Base-by-base conservation (phyloP, 352 stramenopile species). In the Peronospora farinosa region DNA sequence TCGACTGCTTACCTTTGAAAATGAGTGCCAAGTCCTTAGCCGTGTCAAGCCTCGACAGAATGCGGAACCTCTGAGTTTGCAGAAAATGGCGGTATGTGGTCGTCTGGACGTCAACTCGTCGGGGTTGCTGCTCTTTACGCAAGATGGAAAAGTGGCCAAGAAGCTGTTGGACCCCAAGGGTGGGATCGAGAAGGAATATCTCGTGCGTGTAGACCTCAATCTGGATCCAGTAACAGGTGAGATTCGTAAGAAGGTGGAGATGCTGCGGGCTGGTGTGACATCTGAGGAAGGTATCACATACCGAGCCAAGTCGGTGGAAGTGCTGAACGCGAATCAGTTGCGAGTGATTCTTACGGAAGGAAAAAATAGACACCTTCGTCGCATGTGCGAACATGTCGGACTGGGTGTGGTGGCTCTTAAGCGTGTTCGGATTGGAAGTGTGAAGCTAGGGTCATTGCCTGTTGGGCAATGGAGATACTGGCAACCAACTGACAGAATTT, bases 301-400 rank as follows among this genome's bases (percentile, higher is more conserved):
- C 54, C 66, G 65, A 21, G 81, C 81, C 46, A 90, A 90, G 63
- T 83, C 66, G 31, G 78, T 89, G 40, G 74, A 90, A 40, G 55
- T 89, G 23, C 54, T 92, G 15, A 92, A 92, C 50, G 78, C 72
- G 25, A 84, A 93, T 51, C 77, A 92, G 39, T 60, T 95, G 48
- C 64, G 78, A 8, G 82, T 98, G 31, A 82, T 95, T 31, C 67
- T 98, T n/a, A 88, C 81, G 6, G 92, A 98, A 68, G 95, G 95
- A 41, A 86, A 96, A 47, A 95, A 98, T 65, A 84, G 93, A 52
- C 95, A 98, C 69, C 97, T 98, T 65, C 91, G 95, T 8, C 92
- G 81, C 65, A 98, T 98, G 95, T 96, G 94, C 58, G 84, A 95
- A 40, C 75, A 89, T 23, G 67, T 98, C 0, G 92, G 89, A 23